Evolutionary conservation across 208 protist species (phyloP).

Genomic region (Endotrypanum monterogeii): DNA sequence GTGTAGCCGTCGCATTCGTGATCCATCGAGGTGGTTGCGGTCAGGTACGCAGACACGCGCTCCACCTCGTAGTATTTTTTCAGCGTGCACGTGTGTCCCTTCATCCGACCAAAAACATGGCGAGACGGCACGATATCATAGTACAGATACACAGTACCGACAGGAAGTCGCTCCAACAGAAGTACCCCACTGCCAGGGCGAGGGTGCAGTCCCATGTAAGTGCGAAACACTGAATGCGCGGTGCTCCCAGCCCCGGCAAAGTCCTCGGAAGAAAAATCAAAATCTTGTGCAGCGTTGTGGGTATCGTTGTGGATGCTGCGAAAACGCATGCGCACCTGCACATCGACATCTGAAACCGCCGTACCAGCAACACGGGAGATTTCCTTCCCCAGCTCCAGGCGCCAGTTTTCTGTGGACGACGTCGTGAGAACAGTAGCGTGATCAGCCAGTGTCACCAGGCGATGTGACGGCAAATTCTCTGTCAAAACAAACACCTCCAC

Average conservation of each 20-base stretch:
- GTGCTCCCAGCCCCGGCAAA: constrained; percentile 1
- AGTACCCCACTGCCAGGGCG: constrained; percentile 46
- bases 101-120: constrained; percentile 75
- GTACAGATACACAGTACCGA: constrained; percentile 58
- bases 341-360: constrained; percentile 1
- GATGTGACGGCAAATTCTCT: constrained; percentile 65
- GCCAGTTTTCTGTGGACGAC: constrained; percentile 71
- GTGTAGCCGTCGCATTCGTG: constrained; percentile 92
- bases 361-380: neutral
- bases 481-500: constrained; percentile 79
- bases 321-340: constrained; percentile 20
- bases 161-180: constrained; percentile 48
- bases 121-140: constrained; percentile 78
- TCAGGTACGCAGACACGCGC: constrained; percentile 80
- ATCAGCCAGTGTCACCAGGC: constrained; percentile 77
- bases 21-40: constrained; percentile 62
- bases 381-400: constrained; percentile 18
- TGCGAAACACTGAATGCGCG: constrained; percentile 15
- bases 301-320: constrained; percentile 36
- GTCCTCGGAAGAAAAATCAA: neutral
- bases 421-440: constrained; percentile 57
- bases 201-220: constrained; percentile 45
- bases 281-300: neutral
- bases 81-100: constrained; percentile 50
- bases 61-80: constrained; percentile 57